These are phyloP conservation scores for Lagenidium sp. DNA, from an alignment of 352 stramenopile genomes.

Conservation along the genomic window DNA sequence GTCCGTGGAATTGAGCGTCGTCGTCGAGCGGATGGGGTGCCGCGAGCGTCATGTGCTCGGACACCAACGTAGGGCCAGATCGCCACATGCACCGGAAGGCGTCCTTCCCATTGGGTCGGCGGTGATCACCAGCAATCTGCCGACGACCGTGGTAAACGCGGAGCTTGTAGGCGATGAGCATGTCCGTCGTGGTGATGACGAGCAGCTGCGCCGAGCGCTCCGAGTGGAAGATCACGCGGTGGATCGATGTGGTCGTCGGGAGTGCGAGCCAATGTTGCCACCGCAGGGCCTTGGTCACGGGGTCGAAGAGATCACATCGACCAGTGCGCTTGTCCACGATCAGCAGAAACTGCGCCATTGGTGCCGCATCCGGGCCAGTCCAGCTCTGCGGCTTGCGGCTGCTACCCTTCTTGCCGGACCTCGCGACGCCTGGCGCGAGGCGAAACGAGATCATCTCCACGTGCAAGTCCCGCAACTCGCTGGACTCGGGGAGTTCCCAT, in stretches of 20 bases:
- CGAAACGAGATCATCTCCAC: constrained; percentile 14
- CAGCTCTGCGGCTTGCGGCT: no score
- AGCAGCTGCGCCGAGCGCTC: constrained; percentile 9
- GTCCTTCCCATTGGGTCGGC: constrained; percentile 5
- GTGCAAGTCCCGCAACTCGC: constrained; percentile 1
- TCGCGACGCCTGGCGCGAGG: no score
- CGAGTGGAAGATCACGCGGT: constrained; percentile 9
- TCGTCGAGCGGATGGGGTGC: not conserved
- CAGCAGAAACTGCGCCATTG: constrained; percentile 11
- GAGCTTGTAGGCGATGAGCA: constrained; percentile 9
- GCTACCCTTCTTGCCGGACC: constrained; percentile 1
- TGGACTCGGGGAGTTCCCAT: no score
- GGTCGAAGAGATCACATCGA: constrained; percentile 4
- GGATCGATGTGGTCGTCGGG: constrained; percentile 3
- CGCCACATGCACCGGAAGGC: not conserved
- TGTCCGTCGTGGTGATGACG: constrained; percentile 2
- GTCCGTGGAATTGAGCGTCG: no score
- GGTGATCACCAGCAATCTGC: constrained; percentile 10
- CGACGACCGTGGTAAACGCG: constrained; percentile 14
- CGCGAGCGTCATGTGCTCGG: not conserved
- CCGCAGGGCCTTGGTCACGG: not conserved
- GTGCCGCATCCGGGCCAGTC: no score
- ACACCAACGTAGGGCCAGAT: no score
- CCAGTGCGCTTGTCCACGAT: constrained; percentile 5
- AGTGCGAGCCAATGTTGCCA: constrained; percentile 12